Conservation (phyloP, 1,139 yeast species). For the Candida buenavistaensis region DNA sequence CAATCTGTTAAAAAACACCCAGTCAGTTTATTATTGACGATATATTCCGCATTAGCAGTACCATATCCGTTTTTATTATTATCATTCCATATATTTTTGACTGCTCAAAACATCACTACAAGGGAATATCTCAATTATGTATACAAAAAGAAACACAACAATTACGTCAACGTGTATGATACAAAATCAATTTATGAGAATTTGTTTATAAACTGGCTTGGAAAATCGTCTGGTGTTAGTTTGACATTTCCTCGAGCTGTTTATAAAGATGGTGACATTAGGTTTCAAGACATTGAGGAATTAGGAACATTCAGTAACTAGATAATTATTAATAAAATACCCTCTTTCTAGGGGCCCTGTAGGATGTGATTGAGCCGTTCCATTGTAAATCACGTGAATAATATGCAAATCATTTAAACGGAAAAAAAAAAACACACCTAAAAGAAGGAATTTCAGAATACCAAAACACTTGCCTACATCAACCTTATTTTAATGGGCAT, state of each 20-base stretch:
- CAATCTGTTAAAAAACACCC: conserved; percentile 33
- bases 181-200: conserved; percentile 37
- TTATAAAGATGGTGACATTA: conserved; percentile 42
- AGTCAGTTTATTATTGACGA: conserved; percentile 46
- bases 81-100: conserved; percentile 52
- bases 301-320: conserved; percentile 14
- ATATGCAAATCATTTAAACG: too few relatives aligned
- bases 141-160: conserved; percentile 14
- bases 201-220: conserved; percentile 47
- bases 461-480: too few relatives aligned
- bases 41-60: conserved; percentile 44
- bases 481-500: too few relatives aligned
- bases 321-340: conserved; percentile 1
- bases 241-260: conserved; percentile 35
- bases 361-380: too few relatives aligned
- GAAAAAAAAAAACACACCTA: too few relatives aligned
- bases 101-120: conserved; percentile 65
- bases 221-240: conserved; percentile 49
- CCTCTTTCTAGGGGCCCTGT: too few relatives aligned
- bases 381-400: too few relatives aligned
- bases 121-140: conserved; percentile 58
- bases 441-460: too few relatives aligned
- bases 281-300: conserved; percentile 34
- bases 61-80: conserved; percentile 58
- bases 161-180: conserved; percentile 46